Evolutionary conservation across 352 stramenopile genomes (phyloP), one percentile per base, ranked within the genome.

Genomic region (Detonula confervacea): DNA sequence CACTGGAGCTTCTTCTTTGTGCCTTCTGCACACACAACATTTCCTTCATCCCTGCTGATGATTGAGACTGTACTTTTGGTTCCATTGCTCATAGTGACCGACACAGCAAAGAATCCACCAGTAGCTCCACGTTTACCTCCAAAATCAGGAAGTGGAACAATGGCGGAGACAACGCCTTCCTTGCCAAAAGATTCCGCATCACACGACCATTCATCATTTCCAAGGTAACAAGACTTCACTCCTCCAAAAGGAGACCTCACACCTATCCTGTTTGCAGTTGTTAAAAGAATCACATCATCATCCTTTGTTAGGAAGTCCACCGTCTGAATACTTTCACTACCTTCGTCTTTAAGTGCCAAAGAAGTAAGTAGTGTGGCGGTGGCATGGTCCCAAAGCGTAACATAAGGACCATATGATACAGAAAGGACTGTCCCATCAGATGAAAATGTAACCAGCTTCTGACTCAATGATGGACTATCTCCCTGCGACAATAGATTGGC

Each of bases 341-440:
- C 14, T 16, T n/a, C 12, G 25, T 47, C 61, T 35, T 64, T 24
- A 20, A 66, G 25, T n/a, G 60, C 54, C 25, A 87, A 27, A 3
- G 80, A 87, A 42, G 67, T 91, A 29, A 94, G 57, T 20, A 93
- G 44, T 22, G 81, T 81, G 11, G 76, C 74, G 63, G 85, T 71
- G 14, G 83, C 57, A 49, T 87, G 78, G 73, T 94, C 89, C 89
- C 89, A 94, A 1, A 94, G 55, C 29, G 87, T 90, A 7, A 92
- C 69, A 55, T 77, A 56, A 3, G 70, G 25, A n/a, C 85, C 89
- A 67, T 89, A 93, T 0, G 73, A 67, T 60, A 94, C 87, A 20
- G 84, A 79, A 2, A 94, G 59, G 24, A 90, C 78, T 24, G 87
- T 86, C 3, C 80, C 82, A 73, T 94, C 89, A 6, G 75, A 81